Conservation (phyloP, 768 basidiomycete genomes). For the Suillus ampliporus region DNA sequence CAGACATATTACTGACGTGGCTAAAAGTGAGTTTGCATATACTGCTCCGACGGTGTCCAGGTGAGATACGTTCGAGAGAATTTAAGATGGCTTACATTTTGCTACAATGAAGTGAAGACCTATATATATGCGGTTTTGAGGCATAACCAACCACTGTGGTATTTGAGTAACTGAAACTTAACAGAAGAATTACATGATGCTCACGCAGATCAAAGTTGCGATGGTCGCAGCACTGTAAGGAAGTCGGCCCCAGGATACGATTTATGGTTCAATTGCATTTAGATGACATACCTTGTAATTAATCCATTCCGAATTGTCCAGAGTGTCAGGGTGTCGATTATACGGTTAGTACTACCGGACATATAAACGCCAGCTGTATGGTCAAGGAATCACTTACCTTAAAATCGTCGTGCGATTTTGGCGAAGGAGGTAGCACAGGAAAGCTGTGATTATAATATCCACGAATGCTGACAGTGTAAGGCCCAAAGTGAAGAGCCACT, state of each 20-base stretch:
- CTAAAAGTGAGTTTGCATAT: conserved; percentile 32
- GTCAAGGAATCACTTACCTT: conserved; percentile 34
- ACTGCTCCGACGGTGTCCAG: conserved; percentile 14
- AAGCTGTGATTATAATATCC: conserved; percentile 51
- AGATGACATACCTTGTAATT: conserved; percentile 21
- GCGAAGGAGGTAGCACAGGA: conserved; percentile 48
- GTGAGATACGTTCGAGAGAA: not conserved
- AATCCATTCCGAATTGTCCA: conserved; percentile 30
- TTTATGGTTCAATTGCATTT: too few species aligned
- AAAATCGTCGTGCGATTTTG: conserved; percentile 43
- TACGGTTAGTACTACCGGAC: conserved; percentile 24
- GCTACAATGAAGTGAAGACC: conserved; percentile 29
- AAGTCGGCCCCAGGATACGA: not conserved
- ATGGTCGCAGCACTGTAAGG: conserved; percentile 20
- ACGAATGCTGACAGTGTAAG: conserved; percentile 49
- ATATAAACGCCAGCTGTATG: not conserved
- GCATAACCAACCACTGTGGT: conserved; percentile 25
- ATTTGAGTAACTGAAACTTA: not conserved
- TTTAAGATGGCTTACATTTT: conserved; percentile 20
- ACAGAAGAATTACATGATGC: not conserved
- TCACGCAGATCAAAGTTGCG: conserved; percentile 26
- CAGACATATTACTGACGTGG: conserved; percentile 23
- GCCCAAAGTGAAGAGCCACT: conserved; percentile 55
- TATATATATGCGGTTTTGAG: conserved; percentile 28
- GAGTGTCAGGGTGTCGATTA: conserved; percentile 25